Evolutionary conservation across 176 grass and related monocot species (phyloP).

Genomic region (Elymus sibiricus): DNA sequence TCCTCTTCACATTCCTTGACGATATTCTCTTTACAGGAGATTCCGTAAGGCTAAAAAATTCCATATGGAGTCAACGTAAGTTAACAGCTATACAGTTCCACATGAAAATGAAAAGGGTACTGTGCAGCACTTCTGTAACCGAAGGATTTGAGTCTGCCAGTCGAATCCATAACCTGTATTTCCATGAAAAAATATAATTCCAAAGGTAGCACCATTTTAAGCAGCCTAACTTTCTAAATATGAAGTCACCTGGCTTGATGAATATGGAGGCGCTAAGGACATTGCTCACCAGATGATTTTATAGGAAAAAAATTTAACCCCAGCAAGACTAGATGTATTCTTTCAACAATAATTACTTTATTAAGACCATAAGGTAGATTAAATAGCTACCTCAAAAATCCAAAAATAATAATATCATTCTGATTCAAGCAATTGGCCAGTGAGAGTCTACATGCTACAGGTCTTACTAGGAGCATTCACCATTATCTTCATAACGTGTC

Average conservation of each 20-base stretch:
- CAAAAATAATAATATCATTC: neutral
- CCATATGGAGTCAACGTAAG: slow-evolving; percentile 5
- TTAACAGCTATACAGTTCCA: neutral
- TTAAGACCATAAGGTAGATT: neutral
- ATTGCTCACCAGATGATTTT: neutral
- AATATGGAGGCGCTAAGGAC: neutral
- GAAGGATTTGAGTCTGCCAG: neutral
- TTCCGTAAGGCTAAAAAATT: slow-evolving; percentile 68
- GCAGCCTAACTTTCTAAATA: neutral
- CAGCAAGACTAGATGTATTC: neutral
- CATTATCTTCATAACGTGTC: neutral
- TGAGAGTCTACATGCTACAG: neutral
- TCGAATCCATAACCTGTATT: neutral
- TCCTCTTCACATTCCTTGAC: slow-evolving; percentile 97
- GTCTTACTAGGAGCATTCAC: neutral
- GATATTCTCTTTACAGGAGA: slow-evolving; percentile 80
- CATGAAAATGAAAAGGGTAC: neutral
- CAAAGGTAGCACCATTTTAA: neutral
- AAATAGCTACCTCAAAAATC: neutral
- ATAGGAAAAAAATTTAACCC: neutral
- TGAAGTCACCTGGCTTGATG: neutral
- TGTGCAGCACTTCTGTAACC: neutral
- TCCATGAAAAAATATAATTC: neutral
- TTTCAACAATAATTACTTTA: neutral
- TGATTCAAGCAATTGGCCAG: neutral